Base-by-base conservation (phyloP, 2,329 filamentous ascomycete species). In the Paraphaeosphaeria sporulosa region DNA sequence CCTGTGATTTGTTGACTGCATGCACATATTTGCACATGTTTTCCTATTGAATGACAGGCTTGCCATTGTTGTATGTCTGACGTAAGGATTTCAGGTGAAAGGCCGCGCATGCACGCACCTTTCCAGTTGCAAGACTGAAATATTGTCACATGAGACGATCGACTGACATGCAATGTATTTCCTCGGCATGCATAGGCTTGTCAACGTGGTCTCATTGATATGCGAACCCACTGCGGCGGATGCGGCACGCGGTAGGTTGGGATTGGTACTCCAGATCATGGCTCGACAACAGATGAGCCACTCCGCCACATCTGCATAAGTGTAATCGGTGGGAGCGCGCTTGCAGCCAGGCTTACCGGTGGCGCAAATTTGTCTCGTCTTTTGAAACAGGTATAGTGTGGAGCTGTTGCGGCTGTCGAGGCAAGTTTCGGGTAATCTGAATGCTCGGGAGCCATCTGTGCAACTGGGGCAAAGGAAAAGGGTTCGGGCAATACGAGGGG, bases 201-300 rank as follows among this genome's bases (percentile, higher is more conserved):
- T 25, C 15, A 21, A 54, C 51, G 51, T 32, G 38, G 51, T n/a
- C 12, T 17, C 23, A 43, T 21, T 34, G 25, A 54, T 12, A 13
- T 54, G 8, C 19, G n/a, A 12, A 13, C 8, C 25, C 23, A 23
- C 27, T 25, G n/a, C 27, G 30, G 52, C 27, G 25, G 50, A 43
- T 36, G 53, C n/a, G 21, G 40, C 12, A 27, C 36, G 47, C 52
- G 21, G 27, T 27, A 36, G 43, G 50, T 59, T 25, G 54, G 21
- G 36, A 46, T 34, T 51, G 44, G 50, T 21, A 34, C 21, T 21
- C 30, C 17, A 25, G 34, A 40, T 21, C 44, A 32, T 38, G 43
- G 5, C 21, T 21, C 38, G n/a, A 38, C 19, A 12, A 10, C 10
- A 51, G 32, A 38, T 51, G 19, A 36, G 10, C 48, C 48, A 21